Conservation (phyloP, 1,139 yeast species). For the Debaryomyces psychrophilus region DNA sequence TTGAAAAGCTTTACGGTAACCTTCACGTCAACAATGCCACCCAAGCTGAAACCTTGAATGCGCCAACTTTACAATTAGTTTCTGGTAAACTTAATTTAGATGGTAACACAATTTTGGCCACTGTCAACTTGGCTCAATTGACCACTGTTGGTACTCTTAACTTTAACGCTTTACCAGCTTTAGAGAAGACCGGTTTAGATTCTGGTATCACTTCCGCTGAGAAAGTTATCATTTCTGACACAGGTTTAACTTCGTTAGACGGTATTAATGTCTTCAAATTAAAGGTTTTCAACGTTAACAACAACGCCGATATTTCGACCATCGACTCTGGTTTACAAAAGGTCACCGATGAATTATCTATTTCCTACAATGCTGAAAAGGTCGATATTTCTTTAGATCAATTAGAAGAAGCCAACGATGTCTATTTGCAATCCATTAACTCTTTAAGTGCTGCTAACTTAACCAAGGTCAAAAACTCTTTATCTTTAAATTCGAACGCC, state of each 20-base stretch:
- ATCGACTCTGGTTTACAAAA: conserved; percentile 73
- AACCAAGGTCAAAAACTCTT: conserved; percentile 73
- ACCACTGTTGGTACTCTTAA: conserved; percentile 77
- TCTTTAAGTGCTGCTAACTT: conserved; percentile 72
- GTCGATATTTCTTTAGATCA: conserved; percentile 69
- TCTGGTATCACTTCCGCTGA: conserved; percentile 76
- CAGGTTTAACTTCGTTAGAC: conserved; percentile 73
- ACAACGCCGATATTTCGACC: conserved; percentile 67
- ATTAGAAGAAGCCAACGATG: conserved; percentile 81
- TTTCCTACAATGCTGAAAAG: conserved; percentile 81
- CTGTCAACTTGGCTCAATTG: conserved; percentile 77
- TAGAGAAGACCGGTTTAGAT: conserved; percentile 69
- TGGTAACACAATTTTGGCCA: conserved; percentile 66
- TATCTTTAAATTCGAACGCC: conserved; percentile 71
- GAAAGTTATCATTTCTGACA: conserved; percentile 78
- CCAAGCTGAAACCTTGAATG: conserved; percentile 62
- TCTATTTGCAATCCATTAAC: conserved; percentile 77
- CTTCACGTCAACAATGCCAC: conserved; percentile 69
- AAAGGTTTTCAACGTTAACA: conserved; percentile 82
- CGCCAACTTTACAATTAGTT: conserved; percentile 76
- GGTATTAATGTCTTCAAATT: conserved; percentile 81
- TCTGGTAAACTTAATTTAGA: conserved; percentile 67
- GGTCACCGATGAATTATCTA: conserved; percentile 73
- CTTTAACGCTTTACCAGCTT: conserved; percentile 85
- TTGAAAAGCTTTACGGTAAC: conserved; percentile 75